A percentile compares a stretch with the other conserved stretches of the same genome.
phyloP scores from a whole-genome alignment of 2,329 filamentous ascomycete species.

The Monosporascus cannonballus region DNA sequence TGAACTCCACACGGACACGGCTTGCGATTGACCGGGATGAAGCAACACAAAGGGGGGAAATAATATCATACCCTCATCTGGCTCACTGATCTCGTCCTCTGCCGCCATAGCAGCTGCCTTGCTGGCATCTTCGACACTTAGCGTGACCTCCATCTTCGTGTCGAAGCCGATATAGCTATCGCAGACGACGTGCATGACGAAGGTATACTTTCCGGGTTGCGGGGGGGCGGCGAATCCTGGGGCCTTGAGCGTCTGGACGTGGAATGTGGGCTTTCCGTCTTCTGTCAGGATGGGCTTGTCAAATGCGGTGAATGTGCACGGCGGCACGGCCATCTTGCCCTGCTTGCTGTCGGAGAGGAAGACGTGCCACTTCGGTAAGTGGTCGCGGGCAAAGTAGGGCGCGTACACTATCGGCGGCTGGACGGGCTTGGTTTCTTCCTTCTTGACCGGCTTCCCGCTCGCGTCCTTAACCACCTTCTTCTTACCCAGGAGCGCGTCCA shows the following conservation, averaged over 20 bases:
- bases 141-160: slow-evolving; percentile 81
- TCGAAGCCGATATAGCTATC: slow-evolving; percentile 96
- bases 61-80: slow-evolving; percentile 77
- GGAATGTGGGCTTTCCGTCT: slow-evolving; percentile 80
- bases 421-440: slow-evolving; percentile 57
- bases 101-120: slow-evolving; percentile 75
- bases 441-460: slow-evolving; percentile 48
- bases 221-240: slow-evolving; percentile 86
- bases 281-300: slow-evolving; percentile 81
- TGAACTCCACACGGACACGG: no score
- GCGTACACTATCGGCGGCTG: slow-evolving; percentile 83
- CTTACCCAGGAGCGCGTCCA: slow-evolving; percentile 77
- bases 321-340: slow-evolving; percentile 92
- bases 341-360: slow-evolving; percentile 93
- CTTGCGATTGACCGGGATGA: no score
- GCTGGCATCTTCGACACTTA: slow-evolving; percentile 82
- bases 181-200: slow-evolving; percentile 88
- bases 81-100: slow-evolving; percentile 95
- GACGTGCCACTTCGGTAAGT: slow-evolving; percentile 86
- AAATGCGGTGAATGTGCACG: slow-evolving; percentile 90
- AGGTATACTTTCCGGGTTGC: slow-evolving; percentile 86
- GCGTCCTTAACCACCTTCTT: slow-evolving; percentile 60
- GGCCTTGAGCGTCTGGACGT: slow-evolving; percentile 93
- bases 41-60: neutral
- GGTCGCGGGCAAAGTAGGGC: slow-evolving; percentile 83